Percentiles rank a stretch among this genome's conserved stretches.
Conservation (phyloP, 2,329 filamentous ascomycete species). For the Hymenoscyphus salicellus region DNA sequence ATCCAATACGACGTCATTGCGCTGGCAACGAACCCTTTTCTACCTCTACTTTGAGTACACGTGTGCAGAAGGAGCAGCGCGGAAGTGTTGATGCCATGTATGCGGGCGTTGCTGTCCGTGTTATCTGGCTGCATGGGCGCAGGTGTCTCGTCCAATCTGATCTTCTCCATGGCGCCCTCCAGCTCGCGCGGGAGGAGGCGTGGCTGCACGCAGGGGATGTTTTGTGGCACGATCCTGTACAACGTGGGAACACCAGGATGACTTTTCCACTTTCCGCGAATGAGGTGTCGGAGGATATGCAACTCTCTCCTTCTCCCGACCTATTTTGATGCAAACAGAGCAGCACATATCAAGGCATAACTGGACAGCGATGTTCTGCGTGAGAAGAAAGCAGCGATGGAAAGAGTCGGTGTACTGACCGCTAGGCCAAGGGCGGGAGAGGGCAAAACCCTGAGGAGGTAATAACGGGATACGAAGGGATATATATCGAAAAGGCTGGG, state of each 20-base stretch:
- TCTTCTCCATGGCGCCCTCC: conserved; percentile 14
- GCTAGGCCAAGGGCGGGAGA: conserved; percentile 8
- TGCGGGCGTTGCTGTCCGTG: conserved; percentile 6
- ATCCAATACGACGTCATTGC: conserved; percentile 19
- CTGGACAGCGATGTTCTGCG: conserved; percentile 9
- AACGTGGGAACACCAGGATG: conserved; percentile 12
- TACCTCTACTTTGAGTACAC: conserved; percentile 22
- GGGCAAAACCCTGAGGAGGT: conserved; percentile 15
- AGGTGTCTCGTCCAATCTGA: conserved; percentile 16
- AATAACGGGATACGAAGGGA: background rate
- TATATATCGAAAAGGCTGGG: conserved; percentile 11
- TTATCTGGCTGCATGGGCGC: conserved; percentile 19
- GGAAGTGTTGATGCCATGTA: conserved; percentile 15
- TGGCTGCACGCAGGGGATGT: conserved; percentile 6
- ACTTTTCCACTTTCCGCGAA: conserved; percentile 7
- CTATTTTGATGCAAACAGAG: conserved; percentile 18
- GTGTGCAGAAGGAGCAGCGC: conserved; percentile 16
- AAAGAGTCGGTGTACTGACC: conserved; percentile 9
- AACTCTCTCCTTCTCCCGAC: conserved; percentile 5
- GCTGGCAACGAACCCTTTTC: conserved; percentile 13
- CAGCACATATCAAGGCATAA: conserved; percentile 8
- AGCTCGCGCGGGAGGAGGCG: conserved; percentile 16
- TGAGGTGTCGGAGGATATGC: conserved; percentile 15
- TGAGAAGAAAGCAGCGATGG: conserved; percentile 11
- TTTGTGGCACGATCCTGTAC: conserved; percentile 14